These are phyloP conservation scores for Curvularia sp. DNA, from an alignment of 2,329 filamentous ascomycete species.

Conservation along the genomic window DNA sequence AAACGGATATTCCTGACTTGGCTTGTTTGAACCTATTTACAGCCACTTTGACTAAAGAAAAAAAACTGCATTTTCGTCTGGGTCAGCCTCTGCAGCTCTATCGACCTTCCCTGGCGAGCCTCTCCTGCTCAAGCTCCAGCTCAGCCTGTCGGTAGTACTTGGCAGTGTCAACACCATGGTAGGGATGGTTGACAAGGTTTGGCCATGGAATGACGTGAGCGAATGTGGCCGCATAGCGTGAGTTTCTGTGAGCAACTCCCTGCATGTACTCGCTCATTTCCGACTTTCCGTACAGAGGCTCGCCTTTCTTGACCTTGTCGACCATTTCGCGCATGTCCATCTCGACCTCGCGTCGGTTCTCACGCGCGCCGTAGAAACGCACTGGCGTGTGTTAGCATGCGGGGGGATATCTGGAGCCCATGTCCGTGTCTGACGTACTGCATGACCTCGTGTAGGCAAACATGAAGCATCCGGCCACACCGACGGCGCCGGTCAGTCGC, in stretches of 20 bases:
- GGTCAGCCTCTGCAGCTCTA: slow-evolving; percentile 20
- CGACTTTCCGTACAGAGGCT: slow-evolving; percentile 86
- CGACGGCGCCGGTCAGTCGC: slow-evolving; percentile 77
- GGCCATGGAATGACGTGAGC: slow-evolving; percentile 91
- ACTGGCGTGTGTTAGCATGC: slow-evolving; percentile 60
- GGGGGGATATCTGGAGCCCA: not conserved
- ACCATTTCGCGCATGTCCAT: slow-evolving; percentile 99
- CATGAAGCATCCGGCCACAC: slow-evolving; percentile 79
- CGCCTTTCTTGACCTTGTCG: slow-evolving; percentile 88
- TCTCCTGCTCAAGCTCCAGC: slow-evolving; percentile 85
- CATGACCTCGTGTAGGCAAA: slow-evolving; percentile 84
- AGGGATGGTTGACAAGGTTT: slow-evolving; percentile 91
- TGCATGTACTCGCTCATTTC: slow-evolving; percentile 86
- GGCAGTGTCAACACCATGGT: slow-evolving; percentile 94
- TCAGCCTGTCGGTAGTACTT: slow-evolving; percentile 99
- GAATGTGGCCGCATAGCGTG: slow-evolving; percentile 86
- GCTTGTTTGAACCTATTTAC: slow-evolving; percentile 35
- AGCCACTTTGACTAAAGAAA: slow-evolving; percentile 28
- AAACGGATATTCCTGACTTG: slow-evolving; percentile 37
- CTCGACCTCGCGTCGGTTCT: slow-evolving; percentile 90
- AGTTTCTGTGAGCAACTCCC: slow-evolving; percentile 90
- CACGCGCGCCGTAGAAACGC: slow-evolving; percentile 92
- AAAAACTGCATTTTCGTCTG: slow-evolving; percentile 19
- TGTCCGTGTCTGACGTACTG: slow-evolving; percentile 64
- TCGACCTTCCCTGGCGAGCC: slow-evolving; percentile 12